phyloP scores from a whole-genome alignment of 2,329 filamentous ascomycete species.

The Ophiostoma fasciatum region DNA sequence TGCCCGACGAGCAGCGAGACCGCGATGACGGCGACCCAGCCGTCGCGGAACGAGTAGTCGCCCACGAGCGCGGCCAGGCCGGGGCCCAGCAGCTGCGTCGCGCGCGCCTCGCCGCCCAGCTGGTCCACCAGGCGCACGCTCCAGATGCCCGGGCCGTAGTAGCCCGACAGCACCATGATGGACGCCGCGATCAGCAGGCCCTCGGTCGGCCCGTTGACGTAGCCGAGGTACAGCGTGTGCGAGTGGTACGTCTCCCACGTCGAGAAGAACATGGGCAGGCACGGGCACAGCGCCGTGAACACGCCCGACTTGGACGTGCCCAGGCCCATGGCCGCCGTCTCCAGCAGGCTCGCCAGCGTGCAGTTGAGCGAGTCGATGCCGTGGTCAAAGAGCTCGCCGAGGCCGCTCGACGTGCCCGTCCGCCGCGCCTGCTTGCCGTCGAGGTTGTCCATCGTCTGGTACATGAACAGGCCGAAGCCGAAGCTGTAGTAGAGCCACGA shows the following conservation, averaged over 20 bases:
- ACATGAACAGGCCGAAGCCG: slow-evolving; percentile 92
- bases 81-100: slow-evolving; percentile 20
- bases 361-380: slow-evolving; percentile 98
- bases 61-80: slow-evolving; percentile 47
- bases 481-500: slow-evolving; percentile 95
- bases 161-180: slow-evolving; percentile 77
- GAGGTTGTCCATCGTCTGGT: slow-evolving; percentile 97
- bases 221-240: slow-evolving; percentile 88
- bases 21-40: slow-evolving; percentile 67
- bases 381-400: slow-evolving; percentile 96
- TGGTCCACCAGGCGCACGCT: slow-evolving; percentile 56
- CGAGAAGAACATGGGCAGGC: slow-evolving; percentile 96
- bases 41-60: slow-evolving; percentile 62
- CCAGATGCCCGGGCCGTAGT: slow-evolving; percentile 82
- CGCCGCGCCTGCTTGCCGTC: slow-evolving; percentile 94
- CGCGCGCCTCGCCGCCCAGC: slow-evolving; percentile 36
- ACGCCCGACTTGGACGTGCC: slow-evolving; percentile 73
- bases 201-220: slow-evolving; percentile 95
- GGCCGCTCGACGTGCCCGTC: slow-evolving; percentile 84
- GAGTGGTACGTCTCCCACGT: slow-evolving; percentile 99
- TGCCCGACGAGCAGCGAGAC: slow-evolving; percentile 55
- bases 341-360: slow-evolving; percentile 77
- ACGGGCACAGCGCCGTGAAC: slow-evolving; percentile 82
- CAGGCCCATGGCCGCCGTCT: slow-evolving; percentile 85
- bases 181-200: slow-evolving; percentile 76